These are phyloP conservation scores for Geosmithia morbida DNA, from an alignment of 2,329 filamentous ascomycete genomes.

Conservation along the genomic window DNA sequence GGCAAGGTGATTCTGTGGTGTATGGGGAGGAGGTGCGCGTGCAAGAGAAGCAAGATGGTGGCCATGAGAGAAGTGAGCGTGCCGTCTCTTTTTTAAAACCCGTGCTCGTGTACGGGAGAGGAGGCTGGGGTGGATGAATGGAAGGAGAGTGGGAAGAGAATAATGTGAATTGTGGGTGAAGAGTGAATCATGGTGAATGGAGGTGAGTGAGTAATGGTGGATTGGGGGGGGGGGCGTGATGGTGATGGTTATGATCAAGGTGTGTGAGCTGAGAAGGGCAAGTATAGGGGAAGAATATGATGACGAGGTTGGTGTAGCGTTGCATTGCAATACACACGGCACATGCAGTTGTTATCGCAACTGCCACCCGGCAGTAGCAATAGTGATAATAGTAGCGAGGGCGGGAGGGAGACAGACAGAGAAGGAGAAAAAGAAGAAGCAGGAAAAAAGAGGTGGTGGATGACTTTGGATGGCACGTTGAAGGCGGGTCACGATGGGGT, in stretches of 20 bases:
- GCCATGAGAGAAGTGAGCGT: conserved; percentile 2
- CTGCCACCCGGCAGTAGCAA: too few species aligned
- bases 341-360: too few species aligned
- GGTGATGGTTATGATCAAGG: too few species aligned
- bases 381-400: too few species aligned
- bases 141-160: background rate
- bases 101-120: background rate
- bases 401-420: too few species aligned
- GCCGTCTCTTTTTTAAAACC: background rate
- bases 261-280: background rate
- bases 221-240: background rate
- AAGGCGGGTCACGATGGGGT: background rate
- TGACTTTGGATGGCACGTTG: background rate
- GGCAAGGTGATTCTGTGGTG: background rate
- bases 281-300: background rate
- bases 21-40: conserved; percentile 3
- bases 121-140: background rate
- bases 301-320: background rate
- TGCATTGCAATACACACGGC: background rate
- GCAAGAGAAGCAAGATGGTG: background rate
- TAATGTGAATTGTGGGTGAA: background rate
- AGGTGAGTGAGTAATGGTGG: background rate
- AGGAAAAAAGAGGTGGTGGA: background rate
- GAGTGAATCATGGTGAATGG: background rate
- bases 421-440: background rate